Evolutionary conservation across 768 basidiomycete species (phyloP).

Genomic region (Phanerochaete sordida): DNA sequence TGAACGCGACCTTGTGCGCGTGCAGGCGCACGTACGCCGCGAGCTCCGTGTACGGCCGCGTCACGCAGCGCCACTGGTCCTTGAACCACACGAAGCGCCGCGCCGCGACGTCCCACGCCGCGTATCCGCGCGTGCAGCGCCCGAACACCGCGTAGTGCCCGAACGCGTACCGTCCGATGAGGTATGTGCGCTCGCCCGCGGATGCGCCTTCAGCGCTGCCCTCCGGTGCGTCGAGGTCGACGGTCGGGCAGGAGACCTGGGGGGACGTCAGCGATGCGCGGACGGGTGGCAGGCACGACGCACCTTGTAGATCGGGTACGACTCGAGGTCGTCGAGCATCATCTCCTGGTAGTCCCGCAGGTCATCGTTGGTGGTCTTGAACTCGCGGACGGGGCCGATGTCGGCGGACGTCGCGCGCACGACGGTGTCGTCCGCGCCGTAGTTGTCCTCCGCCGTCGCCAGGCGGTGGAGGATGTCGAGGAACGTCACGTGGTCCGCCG

Average conservation of each 20-base stretch:
- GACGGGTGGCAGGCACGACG: not conserved
- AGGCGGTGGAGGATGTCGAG: constrained; percentile 4
- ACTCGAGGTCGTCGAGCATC: not conserved
- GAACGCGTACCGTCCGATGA: not conserved
- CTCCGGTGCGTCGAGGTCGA: not conserved
- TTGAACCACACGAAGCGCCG: not conserved
- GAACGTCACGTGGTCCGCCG: not conserved
- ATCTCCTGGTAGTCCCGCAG: not conserved
- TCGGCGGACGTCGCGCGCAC: not conserved
- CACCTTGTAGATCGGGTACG: not conserved
- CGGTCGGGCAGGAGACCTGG: not conserved
- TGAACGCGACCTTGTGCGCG: not conserved
- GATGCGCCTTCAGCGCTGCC: not conserved
- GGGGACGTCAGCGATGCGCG: not conserved
- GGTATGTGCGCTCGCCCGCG: not conserved
- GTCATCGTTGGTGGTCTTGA: not conserved
- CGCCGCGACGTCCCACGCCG: not conserved
- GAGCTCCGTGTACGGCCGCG: not conserved
- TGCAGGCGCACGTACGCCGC: not conserved
- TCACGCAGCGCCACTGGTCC: constrained; percentile 1
- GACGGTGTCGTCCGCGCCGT: not conserved
- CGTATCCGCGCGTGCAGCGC: not conserved
- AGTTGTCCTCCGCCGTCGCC: not conserved
- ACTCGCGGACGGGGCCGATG: too few relatives aligned
- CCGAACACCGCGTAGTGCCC: not conserved